A percentile compares a stretch with the other conserved stretches of the same genome.
These are phyloP conservation scores for Talaromyces borbonicus DNA, from an alignment of 495 filamentous ascomycete genomes.

Conservation along the genomic window DNA sequence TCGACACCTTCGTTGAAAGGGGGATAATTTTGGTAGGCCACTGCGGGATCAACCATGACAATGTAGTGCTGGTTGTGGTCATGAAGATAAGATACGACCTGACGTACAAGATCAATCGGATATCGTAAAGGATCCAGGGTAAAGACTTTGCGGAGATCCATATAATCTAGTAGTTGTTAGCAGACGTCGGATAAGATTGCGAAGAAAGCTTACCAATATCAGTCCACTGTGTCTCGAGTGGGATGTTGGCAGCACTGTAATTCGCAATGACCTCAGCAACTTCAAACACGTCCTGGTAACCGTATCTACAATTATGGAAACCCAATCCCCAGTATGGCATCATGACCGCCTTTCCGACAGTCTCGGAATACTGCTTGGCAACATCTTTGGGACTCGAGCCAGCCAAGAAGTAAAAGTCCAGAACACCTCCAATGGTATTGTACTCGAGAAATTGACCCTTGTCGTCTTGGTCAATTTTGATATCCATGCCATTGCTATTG, in stretches of 20 bases:
- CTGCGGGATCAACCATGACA: constrained; percentile 81
- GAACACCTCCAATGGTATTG: constrained; percentile 67
- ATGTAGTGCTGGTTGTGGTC: constrained; percentile 67
- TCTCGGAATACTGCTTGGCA: constrained; percentile 60
- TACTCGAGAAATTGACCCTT: constrained; percentile 71
- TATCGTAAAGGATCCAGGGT: constrained; percentile 66
- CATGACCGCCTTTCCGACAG: constrained; percentile 63
- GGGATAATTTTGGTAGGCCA: constrained; percentile 58
- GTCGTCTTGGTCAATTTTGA: constrained; percentile 62
- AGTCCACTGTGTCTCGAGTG: constrained; percentile 84
- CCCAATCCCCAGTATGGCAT: constrained; percentile 82
- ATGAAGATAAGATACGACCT: constrained; percentile 64
- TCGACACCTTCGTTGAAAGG: constrained; percentile 54
- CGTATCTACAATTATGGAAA: constrained; percentile 77
- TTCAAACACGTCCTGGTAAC: constrained; percentile 66
- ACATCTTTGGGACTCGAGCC: constrained; percentile 66
- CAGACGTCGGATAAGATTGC: no score
- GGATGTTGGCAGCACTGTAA: constrained; percentile 65
- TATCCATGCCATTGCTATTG: constrained; percentile 81
- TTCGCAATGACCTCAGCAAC: constrained; percentile 74
- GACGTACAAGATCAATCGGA: constrained; percentile 55
- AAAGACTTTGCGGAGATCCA: constrained; percentile 60
- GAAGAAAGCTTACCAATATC: constrained; percentile 45
- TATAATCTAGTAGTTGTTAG: constrained; percentile 43
- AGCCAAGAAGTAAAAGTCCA: constrained; percentile 79